Percentiles rank a stretch among this genome's conserved stretches.
phyloP scores from a whole-genome alignment of 176 grass and related monocot species.

The Lolium perenne region DNA sequence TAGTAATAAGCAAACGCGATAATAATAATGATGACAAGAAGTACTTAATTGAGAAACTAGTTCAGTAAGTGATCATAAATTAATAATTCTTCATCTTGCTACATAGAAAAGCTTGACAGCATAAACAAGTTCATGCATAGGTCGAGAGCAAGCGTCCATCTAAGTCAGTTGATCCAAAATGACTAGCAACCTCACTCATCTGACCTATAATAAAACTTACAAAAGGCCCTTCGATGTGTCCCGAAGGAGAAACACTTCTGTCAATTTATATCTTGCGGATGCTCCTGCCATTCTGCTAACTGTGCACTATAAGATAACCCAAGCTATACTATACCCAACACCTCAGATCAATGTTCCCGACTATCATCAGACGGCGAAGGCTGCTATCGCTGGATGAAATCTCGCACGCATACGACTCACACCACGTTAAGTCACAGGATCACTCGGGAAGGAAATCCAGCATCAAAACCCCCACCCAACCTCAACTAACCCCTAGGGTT shows the following conservation, averaged over 20 bases:
- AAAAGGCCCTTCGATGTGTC: background rate
- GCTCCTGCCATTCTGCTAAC: background rate
- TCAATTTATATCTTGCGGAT: background rate
- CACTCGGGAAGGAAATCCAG: too few relatives aligned
- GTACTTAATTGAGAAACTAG: background rate
- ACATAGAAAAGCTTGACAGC: background rate
- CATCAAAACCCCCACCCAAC: too few relatives aligned
- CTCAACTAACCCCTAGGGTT: slow-evolving; percentile 51
- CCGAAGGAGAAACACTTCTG: background rate
- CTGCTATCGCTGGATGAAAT: background rate
- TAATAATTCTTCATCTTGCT: background rate
- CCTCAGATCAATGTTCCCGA: background rate
- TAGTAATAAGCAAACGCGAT: slow-evolving; percentile 18
- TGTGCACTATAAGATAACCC: background rate
- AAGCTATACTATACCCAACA: background rate
- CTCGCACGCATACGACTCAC: background rate
- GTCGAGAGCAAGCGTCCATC: background rate
- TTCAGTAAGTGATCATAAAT: slow-evolving; percentile 22
- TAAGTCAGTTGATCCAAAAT: background rate
- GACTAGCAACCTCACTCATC: background rate
- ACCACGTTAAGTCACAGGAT: background rate
- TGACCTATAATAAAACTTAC: background rate
- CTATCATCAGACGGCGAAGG: background rate
- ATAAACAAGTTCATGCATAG: background rate
- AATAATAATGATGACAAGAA: slow-evolving; percentile 15